These are phyloP conservation scores for Pleurotus sapidus DNA, from an alignment of 768 basidiomycete species.

Conservation along the genomic window DNA sequence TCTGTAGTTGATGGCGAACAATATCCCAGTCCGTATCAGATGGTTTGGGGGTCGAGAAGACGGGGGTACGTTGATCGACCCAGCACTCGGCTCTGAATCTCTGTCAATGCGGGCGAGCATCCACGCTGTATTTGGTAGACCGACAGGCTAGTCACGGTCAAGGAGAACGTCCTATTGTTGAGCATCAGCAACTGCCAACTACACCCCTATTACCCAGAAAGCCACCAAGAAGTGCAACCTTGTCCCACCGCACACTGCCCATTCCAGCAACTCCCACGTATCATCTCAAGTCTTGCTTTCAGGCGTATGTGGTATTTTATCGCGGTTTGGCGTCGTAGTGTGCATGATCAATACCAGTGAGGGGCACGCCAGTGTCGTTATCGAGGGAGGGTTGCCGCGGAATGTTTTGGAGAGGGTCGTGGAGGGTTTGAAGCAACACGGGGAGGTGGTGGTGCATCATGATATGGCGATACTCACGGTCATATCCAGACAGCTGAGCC, in stretches of 20 bases:
- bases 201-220: no score
- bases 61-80: not conserved
- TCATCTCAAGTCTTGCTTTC: not conserved
- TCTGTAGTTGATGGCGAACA: not conserved
- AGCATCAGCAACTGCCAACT: not conserved
- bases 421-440: not conserved
- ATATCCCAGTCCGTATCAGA: slow-evolving; percentile 1
- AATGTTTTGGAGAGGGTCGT: not conserved
- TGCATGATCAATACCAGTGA: slow-evolving; percentile 3
- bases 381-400: not conserved
- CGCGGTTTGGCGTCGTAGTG: slow-evolving; percentile 1
- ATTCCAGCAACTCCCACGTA: not conserved
- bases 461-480: slow-evolving; percentile 6
- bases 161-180: not conserved
- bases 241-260: no score
- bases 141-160: slow-evolving; percentile 3
- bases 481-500: not conserved
- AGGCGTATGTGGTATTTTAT: slow-evolving; percentile 1
- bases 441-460: slow-evolving; percentile 2
- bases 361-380: slow-evolving; percentile 1
- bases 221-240: no score
- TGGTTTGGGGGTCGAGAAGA: not conserved
- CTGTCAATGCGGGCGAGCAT: not conserved
- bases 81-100: not conserved
- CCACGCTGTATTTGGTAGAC: not conserved